phyloP scores from a whole-genome alignment of 2,329 filamentous ascomycete species.

The Capronia coronata region DNA sequence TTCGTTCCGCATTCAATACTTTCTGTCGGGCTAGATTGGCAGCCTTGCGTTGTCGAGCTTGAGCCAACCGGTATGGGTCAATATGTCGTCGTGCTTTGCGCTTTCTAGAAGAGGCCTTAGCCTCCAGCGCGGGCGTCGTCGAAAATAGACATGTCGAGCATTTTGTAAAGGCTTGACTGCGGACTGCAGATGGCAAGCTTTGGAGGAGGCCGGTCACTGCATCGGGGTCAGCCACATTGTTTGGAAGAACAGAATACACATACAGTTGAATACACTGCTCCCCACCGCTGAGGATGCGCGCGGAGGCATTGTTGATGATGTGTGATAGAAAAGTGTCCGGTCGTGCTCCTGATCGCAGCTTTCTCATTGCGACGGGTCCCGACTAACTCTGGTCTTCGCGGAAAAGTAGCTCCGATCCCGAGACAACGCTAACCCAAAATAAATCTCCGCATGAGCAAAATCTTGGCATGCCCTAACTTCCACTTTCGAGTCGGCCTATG shows the following conservation, averaged over 20 bases:
- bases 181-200: conserved; percentile 23
- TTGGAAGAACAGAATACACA: background rate
- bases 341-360: background rate
- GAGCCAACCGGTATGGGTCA: conserved; percentile 76
- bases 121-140: conserved; percentile 44
- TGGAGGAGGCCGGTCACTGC: conserved; percentile 25
- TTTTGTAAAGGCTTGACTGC: conserved; percentile 23
- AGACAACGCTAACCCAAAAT: background rate
- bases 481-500: background rate
- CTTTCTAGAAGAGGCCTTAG: conserved; percentile 23
- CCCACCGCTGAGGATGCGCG: conserved; percentile 11
- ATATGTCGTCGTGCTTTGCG: conserved; percentile 21
- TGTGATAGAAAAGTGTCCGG: conserved; percentile 2
- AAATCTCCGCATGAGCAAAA: background rate
- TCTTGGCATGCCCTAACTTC: conserved; percentile 14
- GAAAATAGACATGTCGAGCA: conserved; percentile 39
- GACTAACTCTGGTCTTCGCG: conserved; percentile 4
- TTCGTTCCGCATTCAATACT: conserved; percentile 60
- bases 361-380: background rate
- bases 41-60: conserved; percentile 74
- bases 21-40: conserved; percentile 72
- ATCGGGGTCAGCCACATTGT: conserved; percentile 7
- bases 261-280: conserved; percentile 24
- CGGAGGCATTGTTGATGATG: conserved; percentile 22
- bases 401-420: conserved; percentile 17